Evolutionary conservation across 768 basidiomycete genomes (phyloP).

Genomic region (Leccinum sublutescens): DNA sequence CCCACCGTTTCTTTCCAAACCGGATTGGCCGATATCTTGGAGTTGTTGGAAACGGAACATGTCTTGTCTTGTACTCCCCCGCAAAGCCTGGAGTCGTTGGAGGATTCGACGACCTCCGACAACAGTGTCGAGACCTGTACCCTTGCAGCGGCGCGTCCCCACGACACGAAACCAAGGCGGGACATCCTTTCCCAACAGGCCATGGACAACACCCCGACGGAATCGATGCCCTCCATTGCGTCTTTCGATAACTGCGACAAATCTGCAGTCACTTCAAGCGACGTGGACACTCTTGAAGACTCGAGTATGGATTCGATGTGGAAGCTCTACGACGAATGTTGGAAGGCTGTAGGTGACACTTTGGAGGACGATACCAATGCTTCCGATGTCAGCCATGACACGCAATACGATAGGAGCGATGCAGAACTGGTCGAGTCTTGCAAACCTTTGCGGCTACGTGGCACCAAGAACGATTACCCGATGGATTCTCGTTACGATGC

Average conservation of each 20-base stretch:
- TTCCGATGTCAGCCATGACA: not conserved
- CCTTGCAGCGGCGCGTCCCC: no score
- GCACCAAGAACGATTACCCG: not conserved
- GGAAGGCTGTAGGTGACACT: not conserved
- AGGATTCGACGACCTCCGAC: not conserved
- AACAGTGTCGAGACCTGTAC: not conserved
- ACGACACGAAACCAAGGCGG: no score
- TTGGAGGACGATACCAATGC: not conserved
- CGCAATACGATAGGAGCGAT: not conserved
- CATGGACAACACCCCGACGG: not conserved
- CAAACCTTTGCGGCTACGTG: not conserved
- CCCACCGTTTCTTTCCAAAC: not conserved
- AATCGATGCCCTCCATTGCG: not conserved
- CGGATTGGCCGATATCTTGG: not conserved
- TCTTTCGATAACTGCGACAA: not conserved
- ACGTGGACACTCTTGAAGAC: not conserved
- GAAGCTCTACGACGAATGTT: slow-evolving; percentile 1
- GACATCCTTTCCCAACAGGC: no score
- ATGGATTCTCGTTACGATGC: not conserved
- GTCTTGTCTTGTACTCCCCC: not conserved
- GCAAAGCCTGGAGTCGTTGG: not conserved
- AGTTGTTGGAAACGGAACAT: not conserved
- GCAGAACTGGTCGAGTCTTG: not conserved
- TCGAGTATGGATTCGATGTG: slow-evolving; percentile 11
- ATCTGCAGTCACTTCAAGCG: not conserved